Evolutionary conservation across 1,139 yeast species (phyloP), one percentile per base, ranked within the genome.

Genomic region (Protomyces inouyei): DNA sequence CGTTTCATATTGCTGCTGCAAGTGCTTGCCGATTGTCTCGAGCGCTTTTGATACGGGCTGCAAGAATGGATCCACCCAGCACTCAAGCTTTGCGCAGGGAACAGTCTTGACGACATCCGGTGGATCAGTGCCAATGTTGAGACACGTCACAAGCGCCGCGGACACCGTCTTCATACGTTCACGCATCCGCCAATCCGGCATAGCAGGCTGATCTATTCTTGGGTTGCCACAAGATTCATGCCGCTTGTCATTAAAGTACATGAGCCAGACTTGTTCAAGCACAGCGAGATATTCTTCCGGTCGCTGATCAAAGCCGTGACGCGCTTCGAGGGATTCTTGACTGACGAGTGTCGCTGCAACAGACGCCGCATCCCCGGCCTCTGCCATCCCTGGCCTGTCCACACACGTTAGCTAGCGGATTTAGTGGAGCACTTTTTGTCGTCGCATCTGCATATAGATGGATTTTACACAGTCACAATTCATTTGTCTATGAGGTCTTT

Each of bases 61-160:
- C n/a, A 84, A 79, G 36, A 87, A 78, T 0, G 98, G 97, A 73
- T 93, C 97, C 37, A 93, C 85, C 92, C 97, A 92, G 1, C 97
- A 88, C 76, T 95, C 98, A 54, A 86, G 77, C 71, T 88, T 86
- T 0, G 98, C 97, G 72, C 96, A 89, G 0, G 97, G 98, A 68
- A 88, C 92, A 0, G 98, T 91, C 74, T 91, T 90, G 76, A 89
- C 85, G 45, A 92, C 85, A 75, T 95, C 98, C 0, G 99, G 98
- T 2, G 99, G 98, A 70, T 93, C 98, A 2, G 93, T 97, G 3
- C 98, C 98, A 59, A 93, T 78, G 73, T 95, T 93, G 53, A 93
- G 79, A 74, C 99, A 93, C 59, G 93, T 77, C 61, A 93, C 92
- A 36, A 93, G 78, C 14, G 96, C 97, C 0, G 98, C 98, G 67